A percentile compares a stretch with the other conserved stretches of the same genome.
Evolutionary conservation across 495 filamentous ascomycete species (phyloP).

Genomic region (Cetradonia linearis): DNA sequence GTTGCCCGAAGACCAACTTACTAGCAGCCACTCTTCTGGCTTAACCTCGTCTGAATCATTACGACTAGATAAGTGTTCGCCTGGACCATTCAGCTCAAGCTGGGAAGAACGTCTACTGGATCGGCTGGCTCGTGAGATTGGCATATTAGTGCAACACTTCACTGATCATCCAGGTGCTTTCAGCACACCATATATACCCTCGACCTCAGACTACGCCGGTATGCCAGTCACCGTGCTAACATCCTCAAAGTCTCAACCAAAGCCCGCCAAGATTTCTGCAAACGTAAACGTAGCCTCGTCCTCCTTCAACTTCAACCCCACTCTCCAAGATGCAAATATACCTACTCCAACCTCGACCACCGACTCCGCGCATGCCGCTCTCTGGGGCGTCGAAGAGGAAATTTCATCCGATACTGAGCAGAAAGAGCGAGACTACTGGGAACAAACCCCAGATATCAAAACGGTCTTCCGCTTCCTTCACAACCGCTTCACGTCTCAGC

Average conservation of each 20-base stretch:
- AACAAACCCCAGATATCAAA: constrained; percentile 70
- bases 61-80: constrained; percentile 30
- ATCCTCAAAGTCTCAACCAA: constrained; percentile 27
- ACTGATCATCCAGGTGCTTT: constrained; percentile 76
- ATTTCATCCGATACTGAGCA: constrained; percentile 16
- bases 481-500: constrained; percentile 54
- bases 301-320: constrained; percentile 36
- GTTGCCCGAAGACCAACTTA: constrained; percentile 37
- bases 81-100: constrained; percentile 37
- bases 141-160: constrained; percentile 69
- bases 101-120: constrained; percentile 76
- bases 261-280: constrained; percentile 20
- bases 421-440: constrained; percentile 67
- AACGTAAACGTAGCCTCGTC: constrained; percentile 26
- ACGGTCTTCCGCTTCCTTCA: constrained; percentile 82
- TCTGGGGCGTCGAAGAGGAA: constrained; percentile 63
- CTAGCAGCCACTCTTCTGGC: neutral
- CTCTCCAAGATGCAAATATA: constrained; percentile 26
- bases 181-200: constrained; percentile 52
- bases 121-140: constrained; percentile 77
- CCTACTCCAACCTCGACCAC: constrained; percentile 24
- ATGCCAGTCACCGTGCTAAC: constrained; percentile 34
- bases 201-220: constrained; percentile 41
- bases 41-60: constrained; percentile 1
- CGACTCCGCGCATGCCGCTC: constrained; percentile 40